Evolutionary conservation across 2,329 filamentous ascomycete species (phyloP).

Genomic region (Dothiorella sarmentorum): DNA sequence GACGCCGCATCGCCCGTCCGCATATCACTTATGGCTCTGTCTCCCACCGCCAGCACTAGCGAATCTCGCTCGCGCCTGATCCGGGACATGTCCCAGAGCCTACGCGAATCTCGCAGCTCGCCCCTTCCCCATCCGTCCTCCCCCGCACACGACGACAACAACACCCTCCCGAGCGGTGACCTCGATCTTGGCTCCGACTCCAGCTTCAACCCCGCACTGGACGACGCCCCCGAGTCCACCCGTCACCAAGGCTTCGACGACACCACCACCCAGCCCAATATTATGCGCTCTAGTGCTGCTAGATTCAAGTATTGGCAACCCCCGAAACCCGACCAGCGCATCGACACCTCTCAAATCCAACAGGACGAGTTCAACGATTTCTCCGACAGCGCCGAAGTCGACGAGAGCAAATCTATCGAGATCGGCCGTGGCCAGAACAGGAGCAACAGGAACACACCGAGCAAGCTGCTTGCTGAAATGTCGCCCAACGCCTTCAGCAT

Average conservation of each 20-base stretch:
- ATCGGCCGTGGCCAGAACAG: slow-evolving; percentile 51
- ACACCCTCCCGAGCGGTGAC: slow-evolving; percentile 27
- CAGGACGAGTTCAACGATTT: slow-evolving; percentile 41
- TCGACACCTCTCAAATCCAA: slow-evolving; percentile 39
- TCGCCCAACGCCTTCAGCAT: slow-evolving; percentile 51
- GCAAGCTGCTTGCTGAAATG: slow-evolving; percentile 42
- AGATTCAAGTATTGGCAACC: slow-evolving; percentile 38
- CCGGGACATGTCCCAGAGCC: slow-evolving; percentile 31
- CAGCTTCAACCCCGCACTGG: slow-evolving; percentile 22
- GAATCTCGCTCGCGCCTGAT: slow-evolving; percentile 38
- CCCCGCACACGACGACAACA: slow-evolving; percentile 26
- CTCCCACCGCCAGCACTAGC: slow-evolving; percentile 30
- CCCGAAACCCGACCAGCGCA: slow-evolving; percentile 32
- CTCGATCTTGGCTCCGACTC: slow-evolving; percentile 30
- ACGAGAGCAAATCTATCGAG: slow-evolving; percentile 55
- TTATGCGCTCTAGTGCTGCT: slow-evolving; percentile 38
- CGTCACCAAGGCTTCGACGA: slow-evolving; percentile 32
- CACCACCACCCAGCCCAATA: slow-evolving; percentile 27
- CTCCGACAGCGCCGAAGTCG: slow-evolving; percentile 38
- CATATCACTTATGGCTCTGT: slow-evolving; percentile 32
- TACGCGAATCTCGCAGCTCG: slow-evolving; percentile 27
- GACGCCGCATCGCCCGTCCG: background rate
- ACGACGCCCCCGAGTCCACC: slow-evolving; percentile 38
- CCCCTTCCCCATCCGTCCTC: slow-evolving; percentile 28
- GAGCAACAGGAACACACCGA: slow-evolving; percentile 35